These are phyloP conservation scores for Pichia sp. DNA, from an alignment of 1,139 yeast species.

Conservation along the genomic window DNA sequence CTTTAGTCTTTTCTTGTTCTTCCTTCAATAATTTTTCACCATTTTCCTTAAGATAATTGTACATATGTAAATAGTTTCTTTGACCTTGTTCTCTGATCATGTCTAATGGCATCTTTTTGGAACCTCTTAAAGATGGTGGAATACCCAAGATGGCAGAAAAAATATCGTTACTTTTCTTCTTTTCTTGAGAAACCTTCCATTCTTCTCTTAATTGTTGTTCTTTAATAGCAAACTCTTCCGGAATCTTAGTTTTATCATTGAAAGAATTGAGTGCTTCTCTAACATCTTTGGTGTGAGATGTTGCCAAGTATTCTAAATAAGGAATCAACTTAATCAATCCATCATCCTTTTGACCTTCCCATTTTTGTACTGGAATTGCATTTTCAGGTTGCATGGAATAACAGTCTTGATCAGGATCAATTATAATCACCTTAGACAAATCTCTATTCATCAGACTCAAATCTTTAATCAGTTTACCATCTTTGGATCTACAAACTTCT, in stretches of 20 bases:
- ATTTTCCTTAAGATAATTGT: conserved; percentile 76
- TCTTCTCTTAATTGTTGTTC: conserved; percentile 65
- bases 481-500: conserved; percentile 86
- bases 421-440: conserved; percentile 64
- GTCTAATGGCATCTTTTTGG: conserved; percentile 83
- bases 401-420: conserved; percentile 72
- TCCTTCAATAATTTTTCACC: conserved; percentile 79
- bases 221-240: conserved; percentile 75
- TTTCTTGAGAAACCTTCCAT: conserved; percentile 55
- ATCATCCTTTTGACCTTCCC: conserved; percentile 87
- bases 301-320: conserved; percentile 88
- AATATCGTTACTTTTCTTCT: conserved; percentile 14
- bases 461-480: conserved; percentile 84
- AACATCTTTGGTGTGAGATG: conserved; percentile 84
- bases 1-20: conserved; percentile 73
- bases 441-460: conserved; percentile 87
- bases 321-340: conserved; percentile 74
- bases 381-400: conserved; percentile 86
- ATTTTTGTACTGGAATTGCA: conserved; percentile 71
- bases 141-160: conserved; percentile 48
- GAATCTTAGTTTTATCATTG: conserved; percentile 51
- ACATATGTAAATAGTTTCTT: conserved; percentile 77
- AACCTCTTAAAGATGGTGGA: conserved; percentile 39
- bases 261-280: conserved; percentile 80
- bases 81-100: conserved; percentile 89